phyloP scores from a whole-genome alignment of 345 rosid species.

The Eucalyptus lansdowneana region DNA sequence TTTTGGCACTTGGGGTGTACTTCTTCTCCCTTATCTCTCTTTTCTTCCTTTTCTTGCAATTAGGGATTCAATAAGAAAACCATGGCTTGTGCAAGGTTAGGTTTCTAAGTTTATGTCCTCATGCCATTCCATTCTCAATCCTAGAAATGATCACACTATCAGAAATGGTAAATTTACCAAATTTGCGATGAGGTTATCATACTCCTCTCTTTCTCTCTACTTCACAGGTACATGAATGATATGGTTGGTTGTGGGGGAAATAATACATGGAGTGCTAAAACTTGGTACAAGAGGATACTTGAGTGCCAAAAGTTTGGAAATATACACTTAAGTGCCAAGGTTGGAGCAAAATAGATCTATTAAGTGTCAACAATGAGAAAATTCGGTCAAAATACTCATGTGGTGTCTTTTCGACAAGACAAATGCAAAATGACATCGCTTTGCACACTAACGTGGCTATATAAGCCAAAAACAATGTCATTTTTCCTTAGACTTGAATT shows the following conservation, averaged over 20 bases:
- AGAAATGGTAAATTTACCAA: slow-evolving; percentile 25
- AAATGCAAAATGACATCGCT: no score
- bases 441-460: no score
- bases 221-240: background rate
- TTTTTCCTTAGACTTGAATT: no score
- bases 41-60: slow-evolving; percentile 11
- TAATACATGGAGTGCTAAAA: no score
- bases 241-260: background rate
- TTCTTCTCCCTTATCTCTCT: background rate
- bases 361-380: no score
- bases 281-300: no score
- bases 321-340: no score
- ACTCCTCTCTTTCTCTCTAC: slow-evolving; percentile 2
- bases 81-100: background rate
- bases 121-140: slow-evolving; percentile 52
- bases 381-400: no score
- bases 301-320: no score
- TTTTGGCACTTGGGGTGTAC: background rate
- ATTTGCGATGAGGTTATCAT: slow-evolving; percentile 16
- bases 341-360: no score
- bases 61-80: slow-evolving; percentile 13
- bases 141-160: slow-evolving; percentile 45
- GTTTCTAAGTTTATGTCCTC: slow-evolving; percentile 42
- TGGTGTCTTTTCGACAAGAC: no score
- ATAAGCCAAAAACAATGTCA: no score